Conservation (phyloP, 1,284 basidiomycete genomes). For the Cutaneotrichosporon sp. region DNA sequence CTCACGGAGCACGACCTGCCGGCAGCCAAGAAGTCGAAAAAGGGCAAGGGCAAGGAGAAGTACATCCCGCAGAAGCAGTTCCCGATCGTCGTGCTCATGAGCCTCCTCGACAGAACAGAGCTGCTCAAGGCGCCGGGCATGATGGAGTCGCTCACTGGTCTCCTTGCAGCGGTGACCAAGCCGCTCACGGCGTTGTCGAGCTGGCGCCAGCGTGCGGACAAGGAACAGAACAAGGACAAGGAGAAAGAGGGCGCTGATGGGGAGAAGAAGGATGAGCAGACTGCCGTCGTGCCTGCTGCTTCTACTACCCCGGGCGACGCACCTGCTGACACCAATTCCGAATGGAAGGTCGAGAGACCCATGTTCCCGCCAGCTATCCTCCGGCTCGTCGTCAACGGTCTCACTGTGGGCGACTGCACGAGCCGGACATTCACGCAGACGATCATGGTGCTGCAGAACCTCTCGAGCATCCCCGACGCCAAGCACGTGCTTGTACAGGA, state of each 20-base stretch:
- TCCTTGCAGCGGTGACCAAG: constrained; percentile 79
- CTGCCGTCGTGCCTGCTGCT: constrained; percentile 1
- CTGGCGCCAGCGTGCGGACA: constrained; percentile 7
- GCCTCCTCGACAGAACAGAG: constrained; percentile 75
- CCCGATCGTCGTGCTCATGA: constrained; percentile 80
- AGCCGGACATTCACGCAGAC: constrained; percentile 88
- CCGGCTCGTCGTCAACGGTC: constrained; percentile 84
- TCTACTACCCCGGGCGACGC: constrained; percentile 18
- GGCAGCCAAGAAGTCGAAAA: constrained; percentile 64
- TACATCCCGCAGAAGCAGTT: constrained; percentile 73
- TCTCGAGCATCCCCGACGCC: constrained; percentile 79
- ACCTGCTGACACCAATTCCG: constrained; percentile 1
- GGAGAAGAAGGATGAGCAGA: background rate
- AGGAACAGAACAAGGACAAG: constrained; percentile 5
- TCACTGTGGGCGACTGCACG: constrained; percentile 92
- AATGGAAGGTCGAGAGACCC: constrained; percentile 54
- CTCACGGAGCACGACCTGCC: constrained; percentile 87
- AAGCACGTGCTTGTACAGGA: constrained; percentile 82
- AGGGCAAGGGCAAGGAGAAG: constrained; percentile 90
- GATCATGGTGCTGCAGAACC: constrained; percentile 78
- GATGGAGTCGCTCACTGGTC: constrained; percentile 81
- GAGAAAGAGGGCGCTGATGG: background rate
- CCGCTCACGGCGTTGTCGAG: constrained; percentile 55
- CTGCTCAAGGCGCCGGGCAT: constrained; percentile 80
- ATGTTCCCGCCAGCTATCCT: constrained; percentile 74